Evolutionary conservation across 148 eudicot species (phyloP).

Genomic region (Suaeda aralocaspica): DNA sequence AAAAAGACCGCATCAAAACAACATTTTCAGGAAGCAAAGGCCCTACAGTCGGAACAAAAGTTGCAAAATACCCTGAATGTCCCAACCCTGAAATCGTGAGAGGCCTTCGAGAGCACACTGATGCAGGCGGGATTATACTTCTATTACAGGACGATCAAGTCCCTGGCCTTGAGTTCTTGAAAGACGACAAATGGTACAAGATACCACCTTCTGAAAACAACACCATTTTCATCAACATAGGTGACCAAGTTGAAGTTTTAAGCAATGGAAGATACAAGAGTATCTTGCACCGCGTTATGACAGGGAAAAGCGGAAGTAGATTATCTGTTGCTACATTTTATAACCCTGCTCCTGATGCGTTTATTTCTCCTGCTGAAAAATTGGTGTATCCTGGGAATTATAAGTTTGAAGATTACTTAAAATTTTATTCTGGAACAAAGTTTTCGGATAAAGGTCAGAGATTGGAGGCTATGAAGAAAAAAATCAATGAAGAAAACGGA

Average conservation of each 20-base stretch:
- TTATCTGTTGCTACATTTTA: slow-evolving; percentile 84
- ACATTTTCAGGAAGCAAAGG: slow-evolving; percentile 54
- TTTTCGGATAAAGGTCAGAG: slow-evolving; percentile 59
- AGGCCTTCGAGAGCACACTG: slow-evolving; percentile 86
- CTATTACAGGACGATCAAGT: slow-evolving; percentile 82
- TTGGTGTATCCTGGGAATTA: slow-evolving; percentile 48
- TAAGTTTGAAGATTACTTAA: slow-evolving; percentile 60
- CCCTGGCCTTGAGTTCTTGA: slow-evolving; percentile 76
- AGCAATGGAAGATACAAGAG: slow-evolving; percentile 78
- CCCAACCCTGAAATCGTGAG: slow-evolving; percentile 63
- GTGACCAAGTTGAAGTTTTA: slow-evolving; percentile 75
- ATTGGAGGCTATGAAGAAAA: slow-evolving; percentile 57
- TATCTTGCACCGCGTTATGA: slow-evolving; percentile 61
- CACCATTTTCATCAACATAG: slow-evolving; percentile 65
- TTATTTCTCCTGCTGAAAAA: slow-evolving; percentile 53
- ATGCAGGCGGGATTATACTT: slow-evolving; percentile 87
- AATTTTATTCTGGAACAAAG: slow-evolving; percentile 56
- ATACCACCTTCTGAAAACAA: slow-evolving; percentile 78
- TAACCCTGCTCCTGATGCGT: slow-evolving; percentile 71
- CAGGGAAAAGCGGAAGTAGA: slow-evolving; percentile 59
- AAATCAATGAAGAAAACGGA: slow-evolving; percentile 21
- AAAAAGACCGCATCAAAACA: slow-evolving; percentile 42
- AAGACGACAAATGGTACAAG: slow-evolving; percentile 66
- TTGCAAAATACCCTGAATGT: slow-evolving; percentile 76
- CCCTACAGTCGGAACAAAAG: slow-evolving; percentile 77